Conservation (phyloP, 345 rosid species). For the Populus alba region DNA sequence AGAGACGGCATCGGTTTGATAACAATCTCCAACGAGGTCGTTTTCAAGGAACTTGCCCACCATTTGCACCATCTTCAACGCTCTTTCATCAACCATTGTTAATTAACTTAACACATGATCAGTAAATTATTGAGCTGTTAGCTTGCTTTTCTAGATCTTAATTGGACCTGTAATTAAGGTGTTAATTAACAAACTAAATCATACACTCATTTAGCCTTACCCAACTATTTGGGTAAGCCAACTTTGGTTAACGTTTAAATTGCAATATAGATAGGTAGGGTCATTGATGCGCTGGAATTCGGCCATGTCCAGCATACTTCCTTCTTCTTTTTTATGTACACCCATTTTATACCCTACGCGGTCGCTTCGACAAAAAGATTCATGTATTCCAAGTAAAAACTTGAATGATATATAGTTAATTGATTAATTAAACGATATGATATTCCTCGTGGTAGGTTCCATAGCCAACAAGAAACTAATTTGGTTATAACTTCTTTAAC, state of each 20-base stretch:
- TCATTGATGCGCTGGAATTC: background rate
- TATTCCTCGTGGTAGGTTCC: background rate
- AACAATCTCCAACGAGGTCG: background rate
- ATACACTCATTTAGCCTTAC: background rate
- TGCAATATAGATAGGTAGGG: no score
- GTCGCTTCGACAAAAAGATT: background rate
- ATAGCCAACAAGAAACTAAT: background rate
- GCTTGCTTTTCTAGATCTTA: background rate
- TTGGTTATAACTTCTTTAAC: background rate
- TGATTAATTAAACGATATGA: background rate
- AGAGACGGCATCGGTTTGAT: background rate
- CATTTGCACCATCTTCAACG: background rate
- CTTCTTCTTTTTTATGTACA: background rate
- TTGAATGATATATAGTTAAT: background rate
- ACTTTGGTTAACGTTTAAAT: no score
- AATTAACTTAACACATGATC: background rate
- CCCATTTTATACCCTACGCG: background rate
- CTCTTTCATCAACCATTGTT: background rate
- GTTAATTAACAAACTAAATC: background rate
- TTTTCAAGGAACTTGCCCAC: background rate
- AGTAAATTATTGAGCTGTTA: background rate
- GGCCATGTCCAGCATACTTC: background rate
- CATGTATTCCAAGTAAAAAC: background rate
- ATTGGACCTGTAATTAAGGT: background rate
- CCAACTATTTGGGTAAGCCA: background rate